A percentile compares a stretch with the other conserved stretches of the same genome.
Evolutionary conservation across 2,329 filamentous ascomycete genomes (phyloP).

Genomic region (Fonsecaea monophora): DNA sequence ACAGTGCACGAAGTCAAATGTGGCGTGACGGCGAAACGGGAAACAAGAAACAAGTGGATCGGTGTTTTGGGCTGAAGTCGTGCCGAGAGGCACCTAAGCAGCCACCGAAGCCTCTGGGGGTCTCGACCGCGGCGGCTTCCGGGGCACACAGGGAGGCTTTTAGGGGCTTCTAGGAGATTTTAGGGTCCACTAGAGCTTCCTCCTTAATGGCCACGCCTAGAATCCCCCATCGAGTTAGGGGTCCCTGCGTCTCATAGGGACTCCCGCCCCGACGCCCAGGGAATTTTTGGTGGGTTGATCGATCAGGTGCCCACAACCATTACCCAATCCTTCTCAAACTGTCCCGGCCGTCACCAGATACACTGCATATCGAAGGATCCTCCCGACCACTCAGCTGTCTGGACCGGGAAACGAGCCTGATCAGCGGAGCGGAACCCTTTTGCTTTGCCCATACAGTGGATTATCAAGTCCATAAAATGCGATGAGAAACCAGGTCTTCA

Average conservation of each 20-base stretch:
- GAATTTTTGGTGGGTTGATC: constrained; percentile 9
- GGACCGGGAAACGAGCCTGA: not conserved
- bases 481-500: constrained; percentile 1
- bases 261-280: not conserved
- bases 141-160: not conserved
- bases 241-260: not conserved
- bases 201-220: constrained; percentile 5
- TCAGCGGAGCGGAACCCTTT: constrained; percentile 28
- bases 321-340: constrained; percentile 5
- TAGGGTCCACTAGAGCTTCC: not conserved
- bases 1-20: not conserved
- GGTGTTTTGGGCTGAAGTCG: constrained; percentile 1
- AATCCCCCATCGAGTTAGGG: not conserved
- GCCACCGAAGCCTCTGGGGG: not conserved
- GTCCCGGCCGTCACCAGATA: constrained; percentile 17
- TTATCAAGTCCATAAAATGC: constrained; percentile 25
- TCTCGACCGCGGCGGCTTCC: constrained; percentile 13
- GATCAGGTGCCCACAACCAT: constrained; percentile 5
- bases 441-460: constrained; percentile 5
- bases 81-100: constrained; percentile 3
- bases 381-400: constrained; percentile 6
- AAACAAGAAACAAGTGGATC: not conserved
- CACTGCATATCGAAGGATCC: not conserved
- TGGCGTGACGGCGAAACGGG: constrained; percentile 4
- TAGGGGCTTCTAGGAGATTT: too few species aligned